These are phyloP conservation scores for Corynascus novoguineensis DNA, from an alignment of 495 filamentous ascomycete species.

Conservation along the genomic window DNA sequence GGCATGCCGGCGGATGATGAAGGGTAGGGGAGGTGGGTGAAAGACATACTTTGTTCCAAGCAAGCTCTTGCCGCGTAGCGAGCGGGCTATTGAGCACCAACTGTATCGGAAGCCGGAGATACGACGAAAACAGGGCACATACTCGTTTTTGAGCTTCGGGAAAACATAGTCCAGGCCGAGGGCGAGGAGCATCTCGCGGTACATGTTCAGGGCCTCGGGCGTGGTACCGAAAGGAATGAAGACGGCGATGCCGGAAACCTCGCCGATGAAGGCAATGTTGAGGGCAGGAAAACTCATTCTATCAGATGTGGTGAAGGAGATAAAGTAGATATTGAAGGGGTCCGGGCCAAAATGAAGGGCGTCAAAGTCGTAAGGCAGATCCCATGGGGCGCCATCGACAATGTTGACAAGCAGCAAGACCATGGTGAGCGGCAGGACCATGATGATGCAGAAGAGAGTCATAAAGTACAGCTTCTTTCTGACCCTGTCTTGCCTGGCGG, in stretches of 20 bases:
- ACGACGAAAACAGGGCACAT: slow-evolving; percentile 8
- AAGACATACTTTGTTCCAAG: slow-evolving; percentile 4
- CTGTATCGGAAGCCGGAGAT: background rate
- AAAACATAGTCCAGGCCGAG: slow-evolving; percentile 49
- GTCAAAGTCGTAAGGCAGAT: slow-evolving; percentile 43
- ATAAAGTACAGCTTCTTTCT: slow-evolving; percentile 74
- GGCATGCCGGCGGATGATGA: background rate
- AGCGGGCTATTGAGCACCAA: slow-evolving; percentile 11
- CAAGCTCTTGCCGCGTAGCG: background rate
- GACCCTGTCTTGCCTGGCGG: slow-evolving; percentile 52
- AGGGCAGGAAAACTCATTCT: slow-evolving; percentile 39
- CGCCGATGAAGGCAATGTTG: slow-evolving; percentile 65
- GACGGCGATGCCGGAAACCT: slow-evolving; percentile 54
- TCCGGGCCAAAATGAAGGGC: slow-evolving; percentile 30
- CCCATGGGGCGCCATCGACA: slow-evolving; percentile 41
- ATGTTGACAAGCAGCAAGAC: slow-evolving; percentile 58
- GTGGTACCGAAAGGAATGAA: slow-evolving; percentile 81
- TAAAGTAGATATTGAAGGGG: slow-evolving; percentile 49
- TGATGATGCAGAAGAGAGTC: slow-evolving; percentile 58
- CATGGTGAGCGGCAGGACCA: slow-evolving; percentile 58
- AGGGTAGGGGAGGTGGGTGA: background rate
- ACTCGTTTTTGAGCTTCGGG: slow-evolving; percentile 35
- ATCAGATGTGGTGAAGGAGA: slow-evolving; percentile 57
- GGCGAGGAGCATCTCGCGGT: slow-evolving; percentile 50
- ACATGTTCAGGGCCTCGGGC: slow-evolving; percentile 67